These are phyloP conservation scores for Colletotrichum karsti DNA, from an alignment of 2,329 filamentous ascomycete species.

Conservation along the genomic window DNA sequence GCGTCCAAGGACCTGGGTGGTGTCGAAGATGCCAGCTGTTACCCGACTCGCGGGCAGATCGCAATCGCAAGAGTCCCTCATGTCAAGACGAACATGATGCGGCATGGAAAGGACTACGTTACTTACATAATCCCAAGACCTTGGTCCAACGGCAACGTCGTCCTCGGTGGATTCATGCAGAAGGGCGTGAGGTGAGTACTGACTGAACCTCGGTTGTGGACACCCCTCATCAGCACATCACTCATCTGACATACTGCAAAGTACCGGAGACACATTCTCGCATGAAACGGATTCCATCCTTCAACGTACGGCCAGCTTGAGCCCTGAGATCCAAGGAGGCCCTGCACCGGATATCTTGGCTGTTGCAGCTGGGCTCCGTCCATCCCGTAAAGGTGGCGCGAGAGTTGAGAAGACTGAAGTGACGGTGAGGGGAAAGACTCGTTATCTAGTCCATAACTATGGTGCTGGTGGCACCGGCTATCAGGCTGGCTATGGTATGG, in stretches of 20 bases:
- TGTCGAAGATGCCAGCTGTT: too few relatives aligned
- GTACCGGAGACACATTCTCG: conserved; percentile 18
- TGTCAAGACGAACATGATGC: conserved; percentile 46
- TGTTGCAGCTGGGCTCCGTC: conserved; percentile 41
- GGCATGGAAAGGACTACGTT: conserved; percentile 46
- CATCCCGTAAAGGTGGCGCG: conserved; percentile 49
- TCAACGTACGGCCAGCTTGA: conserved; percentile 40
- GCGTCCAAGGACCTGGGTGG: too few relatives aligned
- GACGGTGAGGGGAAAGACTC: too few relatives aligned
- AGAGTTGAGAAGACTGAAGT: conserved; percentile 51
- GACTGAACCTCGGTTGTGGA: background rate
- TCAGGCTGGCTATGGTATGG: too few relatives aligned
- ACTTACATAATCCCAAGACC: conserved; percentile 50
- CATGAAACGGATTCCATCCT: conserved; percentile 48
- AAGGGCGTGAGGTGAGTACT: conserved; percentile 40
- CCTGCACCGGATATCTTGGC: conserved; percentile 40
- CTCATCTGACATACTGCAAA: too few relatives aligned
- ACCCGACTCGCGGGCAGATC: too few relatives aligned
- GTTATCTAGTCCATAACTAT: too few relatives aligned
- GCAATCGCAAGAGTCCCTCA: too few relatives aligned
- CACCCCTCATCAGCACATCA: too few relatives aligned
- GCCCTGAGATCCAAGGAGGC: conserved; percentile 38
- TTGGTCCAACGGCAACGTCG: conserved; percentile 43
- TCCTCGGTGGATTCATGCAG: conserved; percentile 50
- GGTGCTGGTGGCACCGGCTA: too few relatives aligned